These are phyloP conservation scores for Boletus barrowsii DNA, from an alignment of 768 basidiomycete species.

Conservation along the genomic window DNA sequence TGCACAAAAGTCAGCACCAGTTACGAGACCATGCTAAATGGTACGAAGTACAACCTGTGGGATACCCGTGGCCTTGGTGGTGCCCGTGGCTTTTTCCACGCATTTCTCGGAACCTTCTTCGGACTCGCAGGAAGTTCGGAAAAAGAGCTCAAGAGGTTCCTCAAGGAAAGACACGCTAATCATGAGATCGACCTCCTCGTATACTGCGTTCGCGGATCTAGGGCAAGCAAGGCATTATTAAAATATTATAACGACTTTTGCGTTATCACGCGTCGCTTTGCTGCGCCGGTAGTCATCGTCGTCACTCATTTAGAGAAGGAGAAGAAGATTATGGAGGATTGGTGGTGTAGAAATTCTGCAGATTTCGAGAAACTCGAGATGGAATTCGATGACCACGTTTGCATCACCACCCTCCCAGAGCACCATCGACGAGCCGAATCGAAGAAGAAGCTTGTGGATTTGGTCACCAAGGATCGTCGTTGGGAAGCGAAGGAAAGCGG, in stretches of 20 bases:
- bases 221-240: constrained; percentile 26
- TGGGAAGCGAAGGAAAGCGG: constrained; percentile 9
- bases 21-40: constrained; percentile 7
- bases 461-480: constrained; percentile 7
- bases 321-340: constrained; percentile 23
- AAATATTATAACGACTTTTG: constrained; percentile 35
- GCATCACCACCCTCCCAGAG: constrained; percentile 32
- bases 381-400: constrained; percentile 36
- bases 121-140: constrained; percentile 8
- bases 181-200: constrained; percentile 40
- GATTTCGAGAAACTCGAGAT: constrained; percentile 26
- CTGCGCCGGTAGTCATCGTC: constrained; percentile 37
- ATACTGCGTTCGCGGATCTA: constrained; percentile 35
- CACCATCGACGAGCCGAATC: constrained; percentile 11
- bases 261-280: constrained; percentile 33
- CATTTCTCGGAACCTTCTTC: constrained; percentile 9
- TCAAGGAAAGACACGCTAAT: constrained; percentile 16
- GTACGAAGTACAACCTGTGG: constrained; percentile 21
- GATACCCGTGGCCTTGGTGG: constrained; percentile 40
- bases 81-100: constrained; percentile 12
- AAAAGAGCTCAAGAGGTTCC: constrained; percentile 18
- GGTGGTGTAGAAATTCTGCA: constrained; percentile 32
- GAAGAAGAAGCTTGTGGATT: constrained; percentile 9
- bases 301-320: constrained; percentile 36
- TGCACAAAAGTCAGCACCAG: constrained; percentile 14